Conservation (phyloP, 805 yeast genomes). For the Cyberlindnera americana region DNA sequence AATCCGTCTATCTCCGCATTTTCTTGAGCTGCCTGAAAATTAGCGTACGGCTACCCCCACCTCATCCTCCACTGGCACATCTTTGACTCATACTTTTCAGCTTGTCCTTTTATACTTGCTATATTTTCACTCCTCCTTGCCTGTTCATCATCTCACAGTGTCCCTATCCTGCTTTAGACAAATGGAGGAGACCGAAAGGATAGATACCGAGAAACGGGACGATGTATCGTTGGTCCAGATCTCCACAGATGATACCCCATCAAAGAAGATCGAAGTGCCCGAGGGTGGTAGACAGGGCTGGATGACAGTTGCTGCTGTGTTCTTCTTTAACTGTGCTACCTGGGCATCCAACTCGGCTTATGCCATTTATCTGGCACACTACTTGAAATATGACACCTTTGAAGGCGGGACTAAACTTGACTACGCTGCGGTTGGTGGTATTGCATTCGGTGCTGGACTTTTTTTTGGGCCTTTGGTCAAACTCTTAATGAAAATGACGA, state of each 20-base stretch:
- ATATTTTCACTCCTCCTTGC: no score
- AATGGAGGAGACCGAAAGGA: no score
- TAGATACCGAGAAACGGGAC: constrained; percentile 1
- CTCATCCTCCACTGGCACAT: no score
- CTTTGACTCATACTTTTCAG: no score
- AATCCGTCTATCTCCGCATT: no score
- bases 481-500: constrained; percentile 20
- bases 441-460: constrained; percentile 57
- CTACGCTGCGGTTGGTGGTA: constrained; percentile 66
- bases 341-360: constrained; percentile 35
- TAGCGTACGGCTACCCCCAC: no score
- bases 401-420: constrained; percentile 53
- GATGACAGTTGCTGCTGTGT: constrained; percentile 24
- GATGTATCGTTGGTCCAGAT: neutral
- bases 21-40: no score
- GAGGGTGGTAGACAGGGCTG: constrained; percentile 29
- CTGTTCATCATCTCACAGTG: no score
- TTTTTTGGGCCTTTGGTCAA: constrained; percentile 51
- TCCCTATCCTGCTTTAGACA: no score
- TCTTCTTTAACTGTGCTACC: constrained; percentile 25
- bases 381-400: constrained; percentile 46
- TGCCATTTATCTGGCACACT: constrained; percentile 60
- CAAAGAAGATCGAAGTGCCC: constrained; percentile 20
- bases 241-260: neutral
- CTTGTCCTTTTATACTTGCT: no score